phyloP scores from a whole-genome alignment of 495 filamentous ascomycete genomes.

The Penicillium pancosmium region DNA sequence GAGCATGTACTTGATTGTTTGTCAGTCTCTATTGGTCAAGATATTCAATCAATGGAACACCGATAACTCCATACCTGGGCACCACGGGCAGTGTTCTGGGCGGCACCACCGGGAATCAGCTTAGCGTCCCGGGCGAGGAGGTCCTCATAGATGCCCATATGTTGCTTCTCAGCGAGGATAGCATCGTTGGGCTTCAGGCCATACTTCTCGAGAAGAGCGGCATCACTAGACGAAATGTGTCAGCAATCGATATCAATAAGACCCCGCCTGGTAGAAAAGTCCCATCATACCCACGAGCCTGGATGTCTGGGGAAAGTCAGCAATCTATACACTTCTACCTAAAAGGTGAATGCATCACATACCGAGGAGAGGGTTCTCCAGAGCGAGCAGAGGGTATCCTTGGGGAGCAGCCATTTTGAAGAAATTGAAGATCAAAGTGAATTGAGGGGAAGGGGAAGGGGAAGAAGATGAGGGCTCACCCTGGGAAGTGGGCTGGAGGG shows the following conservation, averaged over 20 bases:
- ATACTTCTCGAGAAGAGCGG: conserved; percentile 86
- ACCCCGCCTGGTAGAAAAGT: conserved; percentile 3
- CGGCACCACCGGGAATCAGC: conserved; percentile 93
- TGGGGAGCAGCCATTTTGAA: conserved; percentile 68
- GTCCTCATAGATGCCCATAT: conserved; percentile 88
- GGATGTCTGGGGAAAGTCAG: conserved; percentile 69
- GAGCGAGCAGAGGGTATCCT: conserved; percentile 81
- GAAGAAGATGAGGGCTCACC: conserved; percentile 16
- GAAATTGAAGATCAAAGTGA: conserved; percentile 2
- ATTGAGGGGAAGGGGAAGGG: conserved; percentile 11
- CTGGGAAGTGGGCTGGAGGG: conserved; percentile 19
- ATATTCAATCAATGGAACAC: neutral
- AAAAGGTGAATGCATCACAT: conserved; percentile 34
- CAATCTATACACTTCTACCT: conserved; percentile 17
- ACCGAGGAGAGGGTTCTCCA: conserved; percentile 98
- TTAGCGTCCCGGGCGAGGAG: conserved; percentile 85
- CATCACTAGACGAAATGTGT: conserved; percentile 44
- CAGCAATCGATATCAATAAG: conserved; percentile 8
- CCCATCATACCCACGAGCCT: conserved; percentile 69
- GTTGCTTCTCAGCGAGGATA: conserved; percentile 92
- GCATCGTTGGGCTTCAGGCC: conserved; percentile 93
- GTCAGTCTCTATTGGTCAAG: neutral
- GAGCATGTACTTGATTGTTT: conserved; percentile 73
- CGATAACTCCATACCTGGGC: conserved; percentile 61
- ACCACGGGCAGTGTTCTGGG: conserved; percentile 96